Percentiles rank a stretch among this genome's conserved stretches.
Evolutionary conservation across 1,284 basidiomycete genomes (phyloP).

Genomic region (Ustilago tritici): DNA sequence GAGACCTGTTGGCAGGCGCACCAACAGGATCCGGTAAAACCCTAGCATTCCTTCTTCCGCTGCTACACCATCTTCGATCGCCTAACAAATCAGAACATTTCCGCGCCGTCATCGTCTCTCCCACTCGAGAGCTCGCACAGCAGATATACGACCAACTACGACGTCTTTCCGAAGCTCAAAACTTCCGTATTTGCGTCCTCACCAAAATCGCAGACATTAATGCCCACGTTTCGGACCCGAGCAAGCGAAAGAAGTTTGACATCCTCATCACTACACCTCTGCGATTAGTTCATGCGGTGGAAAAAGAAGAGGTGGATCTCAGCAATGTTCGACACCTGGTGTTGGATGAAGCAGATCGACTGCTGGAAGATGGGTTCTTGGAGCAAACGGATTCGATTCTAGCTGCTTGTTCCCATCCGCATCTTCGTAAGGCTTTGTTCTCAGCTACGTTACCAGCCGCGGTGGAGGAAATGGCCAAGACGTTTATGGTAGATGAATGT

Average conservation of each 20-base stretch:
- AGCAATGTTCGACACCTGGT: conserved; percentile 59
- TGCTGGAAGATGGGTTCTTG: conserved; percentile 88
- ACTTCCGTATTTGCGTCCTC: conserved; percentile 60
- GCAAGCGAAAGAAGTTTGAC: conserved; percentile 56
- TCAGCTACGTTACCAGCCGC: conserved; percentile 92
- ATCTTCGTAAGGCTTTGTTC: conserved; percentile 88
- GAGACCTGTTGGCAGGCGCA: conserved; percentile 64
- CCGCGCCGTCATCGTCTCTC: conserved; percentile 64
- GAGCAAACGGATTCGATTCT: conserved; percentile 89
- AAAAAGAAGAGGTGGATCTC: conserved; percentile 62
- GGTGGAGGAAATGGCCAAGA: conserved; percentile 86
- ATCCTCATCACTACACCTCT: conserved; percentile 67
- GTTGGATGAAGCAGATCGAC: conserved; percentile 70
- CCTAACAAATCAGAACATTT: conserved; percentile 51
- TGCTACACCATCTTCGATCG: conserved; percentile 57
- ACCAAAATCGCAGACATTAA: conserved; percentile 50
- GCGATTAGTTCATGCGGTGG: conserved; percentile 64
- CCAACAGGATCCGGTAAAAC: conserved; percentile 68
- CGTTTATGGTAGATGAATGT: conserved; percentile 75
- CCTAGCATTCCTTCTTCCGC: conserved; percentile 64
- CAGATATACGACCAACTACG: conserved; percentile 66
- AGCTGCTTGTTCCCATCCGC: conserved; percentile 79
- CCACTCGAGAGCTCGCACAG: conserved; percentile 65
- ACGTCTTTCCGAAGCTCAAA: conserved; percentile 41
- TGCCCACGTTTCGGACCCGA: conserved; percentile 29